Percentiles rank a stretch among this genome's conserved stretches.
These are phyloP conservation scores for Ceratopteris richardii DNA, from an alignment of 75 land plant species.

Conservation along the genomic window DNA sequence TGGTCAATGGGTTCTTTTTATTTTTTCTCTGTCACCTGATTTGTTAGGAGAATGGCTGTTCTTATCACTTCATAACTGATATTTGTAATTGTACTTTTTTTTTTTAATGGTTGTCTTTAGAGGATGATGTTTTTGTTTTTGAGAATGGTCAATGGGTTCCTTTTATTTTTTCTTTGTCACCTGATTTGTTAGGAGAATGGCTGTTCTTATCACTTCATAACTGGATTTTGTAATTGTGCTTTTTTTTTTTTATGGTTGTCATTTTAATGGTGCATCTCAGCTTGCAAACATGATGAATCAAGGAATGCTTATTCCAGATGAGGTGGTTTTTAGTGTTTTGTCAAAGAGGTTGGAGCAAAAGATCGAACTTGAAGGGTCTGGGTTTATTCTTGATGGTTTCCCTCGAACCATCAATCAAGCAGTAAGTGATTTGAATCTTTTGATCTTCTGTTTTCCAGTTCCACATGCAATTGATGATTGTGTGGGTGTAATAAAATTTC, in stretches of 20 bases:
- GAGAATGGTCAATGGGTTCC: no score
- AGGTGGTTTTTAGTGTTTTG: conserved; percentile 52
- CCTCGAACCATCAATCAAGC: conserved; percentile 76
- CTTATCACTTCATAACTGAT: no score
- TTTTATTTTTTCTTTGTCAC: no score
- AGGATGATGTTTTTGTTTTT: no score
- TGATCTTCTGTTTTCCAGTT: not conserved
- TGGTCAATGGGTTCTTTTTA: conserved; percentile 19
- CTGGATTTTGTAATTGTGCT: no score
- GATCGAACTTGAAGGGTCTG: conserved; percentile 52
- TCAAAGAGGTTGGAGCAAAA: conserved; percentile 72
- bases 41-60: no score
- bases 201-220: no score
- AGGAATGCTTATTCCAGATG: conserved; percentile 72
- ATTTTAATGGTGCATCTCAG: conserved; percentile 17
- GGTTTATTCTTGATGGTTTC: conserved; percentile 85
- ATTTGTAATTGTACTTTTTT: not conserved
- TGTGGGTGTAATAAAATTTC: no score
- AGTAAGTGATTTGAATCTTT: conserved; percentile 43
- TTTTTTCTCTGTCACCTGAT: no score
- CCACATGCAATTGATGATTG: no score
- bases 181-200: no score
- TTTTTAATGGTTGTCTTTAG: not conserved
- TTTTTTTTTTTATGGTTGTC: no score
- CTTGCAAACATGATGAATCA: conserved; percentile 49